A percentile compares a stretch with the other conserved stretches of the same genome.
phyloP scores from a whole-genome alignment of 1,284 basidiomycete species.

The Malassezia globosa region DNA sequence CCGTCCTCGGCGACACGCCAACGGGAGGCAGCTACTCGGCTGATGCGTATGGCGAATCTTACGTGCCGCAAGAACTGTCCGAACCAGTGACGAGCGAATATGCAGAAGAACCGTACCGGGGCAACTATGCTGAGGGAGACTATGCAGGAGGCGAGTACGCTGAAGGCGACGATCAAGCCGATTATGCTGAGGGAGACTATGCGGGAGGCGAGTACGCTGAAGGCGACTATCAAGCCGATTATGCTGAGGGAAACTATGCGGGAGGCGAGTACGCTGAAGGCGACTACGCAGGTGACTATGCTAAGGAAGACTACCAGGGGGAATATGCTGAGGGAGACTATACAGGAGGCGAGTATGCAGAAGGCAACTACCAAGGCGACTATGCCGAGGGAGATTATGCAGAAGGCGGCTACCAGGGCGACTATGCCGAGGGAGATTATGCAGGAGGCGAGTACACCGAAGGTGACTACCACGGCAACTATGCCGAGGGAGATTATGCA shows the following conservation, averaged over 20 bases:
- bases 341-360: not conserved
- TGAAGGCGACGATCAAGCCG: not conserved
- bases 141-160: constrained; percentile 2
- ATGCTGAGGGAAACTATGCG: not conserved
- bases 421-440: constrained; percentile 4
- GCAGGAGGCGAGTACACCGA: not conserved
- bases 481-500: not conserved
- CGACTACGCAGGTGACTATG: constrained; percentile 2
- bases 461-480: constrained; percentile 2
- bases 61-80: not conserved
- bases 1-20: not conserved
- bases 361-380: constrained; percentile 4
- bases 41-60: not conserved
- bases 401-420: constrained; percentile 6
- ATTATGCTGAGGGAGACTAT: constrained; percentile 3
- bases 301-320: constrained; percentile 3
- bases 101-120: not conserved
- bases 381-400: constrained; percentile 2
- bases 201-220: not conserved
- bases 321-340: constrained; percentile 6
- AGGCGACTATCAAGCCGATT: constrained; percentile 3
- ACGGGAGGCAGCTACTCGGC: not conserved
- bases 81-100: not conserved
- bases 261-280: constrained; percentile 4
- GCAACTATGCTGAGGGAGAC: not conserved